These are phyloP conservation scores for Sicyos baderoa DNA, from an alignment of 306 rosid species.

Conservation along the genomic window DNA sequence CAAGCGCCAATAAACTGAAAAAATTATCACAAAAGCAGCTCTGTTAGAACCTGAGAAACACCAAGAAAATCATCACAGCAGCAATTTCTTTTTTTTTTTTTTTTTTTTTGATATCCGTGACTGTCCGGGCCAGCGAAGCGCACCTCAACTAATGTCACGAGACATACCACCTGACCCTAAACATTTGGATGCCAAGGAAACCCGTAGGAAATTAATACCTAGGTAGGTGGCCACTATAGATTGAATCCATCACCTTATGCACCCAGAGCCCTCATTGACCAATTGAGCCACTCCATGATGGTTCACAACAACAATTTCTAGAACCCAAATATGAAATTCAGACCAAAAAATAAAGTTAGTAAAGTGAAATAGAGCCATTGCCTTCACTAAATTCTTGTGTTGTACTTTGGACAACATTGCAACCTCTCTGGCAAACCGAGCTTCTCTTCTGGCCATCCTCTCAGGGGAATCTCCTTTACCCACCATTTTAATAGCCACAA, in stretches of 20 bases:
- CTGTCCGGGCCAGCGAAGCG: too few relatives aligned
- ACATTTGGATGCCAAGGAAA: too few relatives aligned
- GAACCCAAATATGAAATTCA: neutral
- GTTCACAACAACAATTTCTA: neutral
- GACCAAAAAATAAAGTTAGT: neutral
- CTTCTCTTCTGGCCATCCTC: constrained; percentile 65
- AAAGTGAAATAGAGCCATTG: constrained; percentile 5
- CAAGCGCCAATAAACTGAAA: constrained; percentile 92
- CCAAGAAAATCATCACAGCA: neutral
- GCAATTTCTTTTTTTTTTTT: too few relatives aligned
- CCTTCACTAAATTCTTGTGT: constrained; percentile 91
- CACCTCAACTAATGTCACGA: too few relatives aligned
- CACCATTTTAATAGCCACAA: constrained; percentile 75
- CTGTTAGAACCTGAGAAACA: constrained; percentile 15
- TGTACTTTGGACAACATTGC: constrained; percentile 85
- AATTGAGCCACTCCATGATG: too few relatives aligned
- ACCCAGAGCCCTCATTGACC: too few relatives aligned
- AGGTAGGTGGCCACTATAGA: too few relatives aligned
- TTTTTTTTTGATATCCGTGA: too few relatives aligned
- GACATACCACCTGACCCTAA: too few relatives aligned
- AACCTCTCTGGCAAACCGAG: constrained; percentile 82
- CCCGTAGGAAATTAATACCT: too few relatives aligned
- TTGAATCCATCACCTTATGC: too few relatives aligned
- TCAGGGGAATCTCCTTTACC: constrained; percentile 72
- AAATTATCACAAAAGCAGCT: neutral